A percentile compares a stretch with the other conserved stretches of the same genome.
Evolutionary conservation across 306 rosid species (phyloP).

Genomic region (Inga oerstediana): DNA sequence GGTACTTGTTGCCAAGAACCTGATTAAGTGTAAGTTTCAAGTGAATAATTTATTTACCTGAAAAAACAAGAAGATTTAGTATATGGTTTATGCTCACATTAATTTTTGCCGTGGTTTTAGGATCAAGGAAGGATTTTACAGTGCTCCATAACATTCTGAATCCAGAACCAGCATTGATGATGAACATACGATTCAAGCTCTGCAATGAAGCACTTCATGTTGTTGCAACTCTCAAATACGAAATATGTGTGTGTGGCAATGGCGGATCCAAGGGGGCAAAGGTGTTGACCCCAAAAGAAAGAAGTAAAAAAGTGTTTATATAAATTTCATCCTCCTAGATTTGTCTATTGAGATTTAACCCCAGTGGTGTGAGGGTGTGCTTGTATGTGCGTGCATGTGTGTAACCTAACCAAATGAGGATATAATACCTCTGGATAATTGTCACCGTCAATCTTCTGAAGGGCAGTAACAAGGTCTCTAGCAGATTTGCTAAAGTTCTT

Average conservation of each 20-base stretch:
- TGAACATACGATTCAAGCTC: slow-evolving; percentile 95
- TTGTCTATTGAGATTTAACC: neutral
- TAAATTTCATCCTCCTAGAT: neutral
- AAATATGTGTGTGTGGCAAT: neutral
- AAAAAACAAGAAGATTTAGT: slow-evolving; percentile 18
- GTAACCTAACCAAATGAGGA: slow-evolving; percentile 19
- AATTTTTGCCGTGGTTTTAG: slow-evolving; percentile 85
- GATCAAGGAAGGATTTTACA: slow-evolving; percentile 90
- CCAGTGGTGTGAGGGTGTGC: neutral
- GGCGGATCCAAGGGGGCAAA: no score
- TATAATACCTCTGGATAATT: slow-evolving; percentile 82
- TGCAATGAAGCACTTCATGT: slow-evolving; percentile 47
- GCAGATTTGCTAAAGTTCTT: slow-evolving; percentile 85
- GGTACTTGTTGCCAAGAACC: slow-evolving; percentile 93
- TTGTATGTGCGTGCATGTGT: neutral
- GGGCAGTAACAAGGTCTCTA: slow-evolving; percentile 66
- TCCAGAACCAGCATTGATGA: slow-evolving; percentile 98
- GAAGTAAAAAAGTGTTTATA: neutral
- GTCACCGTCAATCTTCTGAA: slow-evolving; percentile 85
- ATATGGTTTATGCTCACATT: slow-evolving; percentile 53
- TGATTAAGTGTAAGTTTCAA: slow-evolving; percentile 42
- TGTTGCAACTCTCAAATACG: slow-evolving; percentile 29
- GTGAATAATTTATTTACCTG: slow-evolving; percentile 20
- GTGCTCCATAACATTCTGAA: slow-evolving; percentile 95
- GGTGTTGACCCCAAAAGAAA: no score